Evolutionary conservation across 148 eudicot species (phyloP), one percentile per base, ranked within the genome.

Genomic region (Beta vulgaris): DNA sequence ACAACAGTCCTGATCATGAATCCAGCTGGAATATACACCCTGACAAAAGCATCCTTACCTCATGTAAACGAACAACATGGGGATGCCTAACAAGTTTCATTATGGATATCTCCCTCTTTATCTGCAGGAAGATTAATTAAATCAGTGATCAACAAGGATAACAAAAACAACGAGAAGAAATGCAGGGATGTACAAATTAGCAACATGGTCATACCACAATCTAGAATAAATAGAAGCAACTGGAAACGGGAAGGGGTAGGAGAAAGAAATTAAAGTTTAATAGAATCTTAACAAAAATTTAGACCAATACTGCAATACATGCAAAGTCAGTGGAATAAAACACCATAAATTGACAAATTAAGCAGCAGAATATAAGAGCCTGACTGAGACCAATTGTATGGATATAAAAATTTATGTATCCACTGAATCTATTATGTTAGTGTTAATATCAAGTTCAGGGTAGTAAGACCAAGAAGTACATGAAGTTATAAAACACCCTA

Each of bases 1-100:
- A 42, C 19, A 68, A 12, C 31, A 43, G 42, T 54, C 70, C 51
- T 21, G 44, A 10, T 64, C 55, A 72, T n/a, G 39, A 26, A 59
- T 34, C 64, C 42, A 19, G 4, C 62, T 32, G 57, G 34, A 6
- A 59, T 6, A 58, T 25, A 63, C 18, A 49, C 44, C 6, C 44
- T 71, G 48, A 55, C 42, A 13, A n/a, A 46, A 48, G 73, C 73
- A 76, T 72, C 62, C 83, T 54, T 78, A 82, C 98, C 97, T 94
- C 98, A 55, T 92, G 86, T 77, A 94, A 79, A 76, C 97, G 97
- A 80, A 94, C 98, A 81, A 94, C 96, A 78, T 89, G 81, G 19
- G 95, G 98, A 87, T 91, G 97, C 77, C 98, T 85, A 66, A 94
- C 98, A 76, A 89, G 86, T 84, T 94, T 94, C 98, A 94, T 88